Evolutionary conservation across 1,284 basidiomycete genomes (phyloP).

Genomic region (Meripilus lineatus): DNA sequence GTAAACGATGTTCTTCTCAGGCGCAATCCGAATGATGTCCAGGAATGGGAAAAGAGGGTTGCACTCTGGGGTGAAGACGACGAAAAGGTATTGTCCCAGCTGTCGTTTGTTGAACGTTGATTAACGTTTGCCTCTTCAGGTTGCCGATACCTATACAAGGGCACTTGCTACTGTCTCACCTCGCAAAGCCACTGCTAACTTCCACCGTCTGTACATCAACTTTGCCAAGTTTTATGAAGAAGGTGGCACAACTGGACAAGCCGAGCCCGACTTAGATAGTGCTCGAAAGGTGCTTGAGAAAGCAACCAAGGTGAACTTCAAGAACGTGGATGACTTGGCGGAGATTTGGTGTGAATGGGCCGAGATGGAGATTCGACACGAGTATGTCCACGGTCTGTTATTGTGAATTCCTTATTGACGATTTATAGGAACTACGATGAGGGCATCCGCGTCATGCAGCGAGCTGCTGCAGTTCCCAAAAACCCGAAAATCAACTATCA

Average conservation of each 20-base stretch:
- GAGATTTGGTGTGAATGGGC: slow-evolving; percentile 99
- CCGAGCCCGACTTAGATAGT: slow-evolving; percentile 78
- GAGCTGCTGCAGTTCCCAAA: slow-evolving; percentile 88
- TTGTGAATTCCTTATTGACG: slow-evolving; percentile 2
- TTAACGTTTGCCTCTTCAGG: slow-evolving; percentile 36
- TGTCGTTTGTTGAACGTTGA: slow-evolving; percentile 1
- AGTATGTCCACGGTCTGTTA: slow-evolving; percentile 48
- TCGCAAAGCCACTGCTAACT: slow-evolving; percentile 87
- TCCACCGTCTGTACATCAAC: slow-evolving; percentile 89
- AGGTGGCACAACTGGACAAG: slow-evolving; percentile 76
- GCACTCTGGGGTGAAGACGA: slow-evolving; percentile 92
- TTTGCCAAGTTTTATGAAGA: slow-evolving; percentile 99
- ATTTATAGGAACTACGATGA: slow-evolving; percentile 88
- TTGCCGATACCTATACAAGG: slow-evolving; percentile 88
- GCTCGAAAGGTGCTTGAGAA: slow-evolving; percentile 93
- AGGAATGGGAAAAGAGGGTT: slow-evolving; percentile 99
- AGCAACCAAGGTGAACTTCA: slow-evolving; percentile 88
- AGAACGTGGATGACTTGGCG: slow-evolving; percentile 94
- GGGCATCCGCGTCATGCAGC: slow-evolving; percentile 91
- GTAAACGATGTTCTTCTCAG: slow-evolving; percentile 94
- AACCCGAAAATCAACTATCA: slow-evolving; percentile 92
- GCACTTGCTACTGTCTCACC: slow-evolving; percentile 90
- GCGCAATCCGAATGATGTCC: slow-evolving; percentile 96
- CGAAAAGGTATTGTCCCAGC: slow-evolving; percentile 59
- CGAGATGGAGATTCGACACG: slow-evolving; percentile 95